These are phyloP conservation scores for Cercophora scortea DNA, from an alignment of 495 filamentous ascomycete species.

Conservation along the genomic window DNA sequence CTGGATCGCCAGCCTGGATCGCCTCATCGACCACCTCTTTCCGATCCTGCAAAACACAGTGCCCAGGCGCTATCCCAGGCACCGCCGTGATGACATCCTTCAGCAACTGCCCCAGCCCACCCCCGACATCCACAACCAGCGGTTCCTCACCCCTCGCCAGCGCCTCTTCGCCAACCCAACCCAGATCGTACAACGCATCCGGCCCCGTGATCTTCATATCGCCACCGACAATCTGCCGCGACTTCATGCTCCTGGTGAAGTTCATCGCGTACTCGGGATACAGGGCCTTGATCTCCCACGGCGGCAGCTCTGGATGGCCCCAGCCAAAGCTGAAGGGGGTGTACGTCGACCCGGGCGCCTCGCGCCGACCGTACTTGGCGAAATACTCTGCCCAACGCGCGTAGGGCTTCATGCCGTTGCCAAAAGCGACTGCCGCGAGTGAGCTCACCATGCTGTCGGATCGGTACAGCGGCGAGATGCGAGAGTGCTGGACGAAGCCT, in stretches of 20 bases:
- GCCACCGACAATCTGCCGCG: conserved; percentile 14
- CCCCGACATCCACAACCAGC: conserved; percentile 44
- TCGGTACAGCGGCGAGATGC: conserved; percentile 18
- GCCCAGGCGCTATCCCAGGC: conserved; percentile 17
- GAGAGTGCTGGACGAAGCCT: conserved; percentile 12
- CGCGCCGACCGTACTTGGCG: conserved; percentile 10
- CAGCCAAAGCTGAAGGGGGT: conserved; percentile 21
- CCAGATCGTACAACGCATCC: conserved; percentile 14
- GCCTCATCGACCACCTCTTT: conserved; percentile 30
- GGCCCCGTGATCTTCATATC: conserved; percentile 6
- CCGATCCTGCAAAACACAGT: conserved; percentile 40
- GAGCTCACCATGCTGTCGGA: conserved; percentile 6
- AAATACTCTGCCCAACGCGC: conserved; percentile 22
- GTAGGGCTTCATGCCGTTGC: conserved; percentile 19
- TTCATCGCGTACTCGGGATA: conserved; percentile 11
- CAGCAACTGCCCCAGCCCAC: conserved; percentile 40
- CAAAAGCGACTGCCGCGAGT: conserved; percentile 14
- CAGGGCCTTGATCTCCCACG: conserved; percentile 23
- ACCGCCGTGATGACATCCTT: conserved; percentile 23
- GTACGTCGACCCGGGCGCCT: conserved; percentile 9
- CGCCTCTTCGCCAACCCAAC: conserved; percentile 16
- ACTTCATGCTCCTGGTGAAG: conserved; percentile 15
- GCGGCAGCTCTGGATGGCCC: conserved; percentile 17
- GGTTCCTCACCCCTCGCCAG: neutral
- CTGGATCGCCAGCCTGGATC: conserved; percentile 2